Evolutionary conservation across 352 stramenopile genomes (phyloP), one percentile per base, ranked within the genome.

Genomic region (Phytophthora ohioensis): DNA sequence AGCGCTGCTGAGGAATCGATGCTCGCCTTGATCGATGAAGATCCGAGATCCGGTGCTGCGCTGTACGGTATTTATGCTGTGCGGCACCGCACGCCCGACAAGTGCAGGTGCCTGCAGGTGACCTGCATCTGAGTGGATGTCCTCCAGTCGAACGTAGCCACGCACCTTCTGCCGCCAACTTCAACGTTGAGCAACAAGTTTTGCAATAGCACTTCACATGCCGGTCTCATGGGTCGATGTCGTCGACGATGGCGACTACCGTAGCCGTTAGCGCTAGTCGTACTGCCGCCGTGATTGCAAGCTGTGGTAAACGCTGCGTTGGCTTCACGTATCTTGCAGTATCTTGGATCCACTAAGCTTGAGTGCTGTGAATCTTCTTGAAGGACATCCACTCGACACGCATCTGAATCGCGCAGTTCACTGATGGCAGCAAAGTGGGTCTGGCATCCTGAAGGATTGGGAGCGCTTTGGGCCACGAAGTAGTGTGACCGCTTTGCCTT

Each of bases 161-260:
- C 41, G 53, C 55, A 56, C 43, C 53, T 43, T 69, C 61, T 69
- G 52, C 35, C 46, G 51, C 36, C 21, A 15, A 64, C 62, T 69
- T 64, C 62, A 67, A 36, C 39, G 48, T 27, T 27, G 21, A 27
- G 51, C 34, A 45, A 57, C 34, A 8, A 34, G n/a, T 47, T 27
- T 27, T 27, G 21, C 21, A 27, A 27, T 27, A 27, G 21, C 21
- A 27, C 21, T 27, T 27, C 21, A 27, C 21, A 27, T 27, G 21
- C 21, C 21, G 21, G 21, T 27, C 21, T 27, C 21, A 27, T 27
- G 21, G 21, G 21, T 27, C 21, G 21, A 27, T 27, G 21, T 27
- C 21, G 21, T 27, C 21, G 21, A 27, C 21, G 21, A 27, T 27
- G 47, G 32, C 45, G 17, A 52, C 9, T 53, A 11, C 9, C 35